Evolutionary conservation across 768 basidiomycete genomes (phyloP), one percentile per base, ranked within the genome.

Genomic region (Russula abietina): DNA sequence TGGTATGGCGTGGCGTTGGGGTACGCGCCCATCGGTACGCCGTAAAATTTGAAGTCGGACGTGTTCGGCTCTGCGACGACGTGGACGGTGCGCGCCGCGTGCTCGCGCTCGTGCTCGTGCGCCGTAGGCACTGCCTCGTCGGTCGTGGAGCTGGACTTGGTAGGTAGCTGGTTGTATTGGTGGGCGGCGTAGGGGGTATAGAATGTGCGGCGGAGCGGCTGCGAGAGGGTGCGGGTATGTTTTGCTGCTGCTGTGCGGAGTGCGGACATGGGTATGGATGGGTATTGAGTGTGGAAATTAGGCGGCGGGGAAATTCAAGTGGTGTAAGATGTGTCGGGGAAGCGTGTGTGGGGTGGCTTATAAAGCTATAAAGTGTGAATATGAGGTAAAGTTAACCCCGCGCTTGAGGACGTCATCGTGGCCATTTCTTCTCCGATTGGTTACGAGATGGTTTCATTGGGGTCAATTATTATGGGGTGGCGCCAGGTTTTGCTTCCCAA

Each of bases 61-160:
- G 81, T 79, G 73, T 89, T 86, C 43, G 88, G 88, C 71, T 87
- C 79, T 36, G 86, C 88, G 65, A 89, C 88, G 65, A 89, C 86
- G 69, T 89, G 86, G 57, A 68, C 58, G 38, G 84, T 86, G 61
- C 79, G 84, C 33, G 79, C 78, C 38, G 82, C 83, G 39, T 75
- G 71, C 68, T 87, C 84, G 28, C 74, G 71, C 67, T 87, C 80
- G 71, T 88, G 89, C 72, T 88, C 85, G 73, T 89, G 87, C 12
- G 77, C 68, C 14, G 74, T 55, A 4, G 73, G 60, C 11, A 30
- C 28, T 16, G 38, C 10, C 9, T 12, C 33, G 16, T 4, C 22
- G 4, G 1, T 12, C 2, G 12, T 17, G 24, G 41, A 57, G 43
- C 63, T 17, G 19, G 76, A 57, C 26, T 73, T 68, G 9, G 77